phyloP scores from a whole-genome alignment of 2,329 filamentous ascomycete species.

The Xylaria sp. region DNA sequence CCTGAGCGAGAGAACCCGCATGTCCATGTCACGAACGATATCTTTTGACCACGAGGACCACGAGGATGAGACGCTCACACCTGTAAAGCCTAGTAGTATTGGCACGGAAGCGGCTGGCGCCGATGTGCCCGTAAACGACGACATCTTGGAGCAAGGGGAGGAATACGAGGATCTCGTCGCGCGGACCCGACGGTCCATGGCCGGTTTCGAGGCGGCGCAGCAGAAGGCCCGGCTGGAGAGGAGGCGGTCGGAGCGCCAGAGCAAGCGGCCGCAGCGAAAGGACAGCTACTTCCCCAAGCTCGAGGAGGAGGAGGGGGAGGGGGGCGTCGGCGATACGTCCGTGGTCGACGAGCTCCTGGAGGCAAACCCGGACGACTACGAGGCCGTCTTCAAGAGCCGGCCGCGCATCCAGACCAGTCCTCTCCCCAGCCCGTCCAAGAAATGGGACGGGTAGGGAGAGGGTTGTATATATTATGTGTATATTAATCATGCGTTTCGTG shows the following conservation, averaged over 20 bases:
- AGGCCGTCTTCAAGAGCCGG: constrained; percentile 82
- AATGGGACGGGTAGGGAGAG: constrained; percentile 21
- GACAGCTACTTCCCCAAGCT: constrained; percentile 52
- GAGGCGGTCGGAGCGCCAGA: constrained; percentile 52
- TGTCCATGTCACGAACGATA: constrained; percentile 69
- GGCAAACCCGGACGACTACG: constrained; percentile 58
- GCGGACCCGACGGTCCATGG: constrained; percentile 65
- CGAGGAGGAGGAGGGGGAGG: constrained; percentile 56
- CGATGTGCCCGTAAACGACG: constrained; percentile 21
- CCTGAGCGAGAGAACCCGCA: constrained; percentile 76
- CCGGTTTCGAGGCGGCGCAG: constrained; percentile 60
- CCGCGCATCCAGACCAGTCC: constrained; percentile 82
- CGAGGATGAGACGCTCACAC: constrained; percentile 35
- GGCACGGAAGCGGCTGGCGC: constrained; percentile 18
- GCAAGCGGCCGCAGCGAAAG: constrained; percentile 45
- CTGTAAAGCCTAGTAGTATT: constrained; percentile 21
- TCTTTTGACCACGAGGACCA: constrained; percentile 39
- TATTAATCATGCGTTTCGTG: not conserved
- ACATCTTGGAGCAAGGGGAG: constrained; percentile 30
- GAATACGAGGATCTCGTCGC: constrained; percentile 55
- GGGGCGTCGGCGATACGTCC: constrained; percentile 36
- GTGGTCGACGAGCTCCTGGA: constrained; percentile 64
- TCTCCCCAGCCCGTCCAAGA: constrained; percentile 50
- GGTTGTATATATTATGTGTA: not conserved
- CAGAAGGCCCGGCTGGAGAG: constrained; percentile 64